Base-by-base conservation (phyloP, 352 stramenopile genomes). In the Phytophthora uliginosa region DNA sequence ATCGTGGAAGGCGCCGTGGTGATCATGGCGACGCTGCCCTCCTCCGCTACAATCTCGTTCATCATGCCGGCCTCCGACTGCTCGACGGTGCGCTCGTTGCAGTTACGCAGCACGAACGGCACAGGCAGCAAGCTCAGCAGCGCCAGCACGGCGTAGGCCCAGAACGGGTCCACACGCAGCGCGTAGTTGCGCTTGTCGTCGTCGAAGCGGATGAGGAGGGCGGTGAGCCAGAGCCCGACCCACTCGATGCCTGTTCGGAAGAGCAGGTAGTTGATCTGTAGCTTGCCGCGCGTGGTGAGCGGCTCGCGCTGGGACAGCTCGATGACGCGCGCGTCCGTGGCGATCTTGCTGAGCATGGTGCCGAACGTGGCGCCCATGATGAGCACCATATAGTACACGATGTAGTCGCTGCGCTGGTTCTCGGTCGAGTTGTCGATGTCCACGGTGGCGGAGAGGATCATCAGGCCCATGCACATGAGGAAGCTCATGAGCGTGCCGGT, bases 321-420 rank as follows among this genome's bases (percentile, higher is more conserved):
- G 59, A 97, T 93, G 50, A 93, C 72, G 50, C 88, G 88, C 28
- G 89, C 85, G 72, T 98, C 90, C 33, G 85, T 90, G 47, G 88
- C 87, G 59, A 97, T 88, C 72, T 97, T 95, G 56, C 82, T 86
- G 71, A 97, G 78, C 66, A 97, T 89, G 36, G 92, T 95, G 48
- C 91, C 92, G 52, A 92, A 79, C 22, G 87, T 92, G 4, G 91
- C 79, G 17, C 90, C 74, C 52, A 97, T 91, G 69, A 98, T 94
- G 36, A 94, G 77, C 22, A 76, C 64, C 75, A 85, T 85, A 60
- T 83, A 85, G 69, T 81, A 77, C 40, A 79, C 75, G 50, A 90
- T 81, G 67, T 81, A 76, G 48, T 81, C 72, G 26, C 71, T 72
- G 10, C 72, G 74, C 17, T 73, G 15, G 15, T 68, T 47, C 20